Evolutionary conservation across 805 yeast species (phyloP), one percentile per base, ranked within the genome.

Genomic region (Zygoascus flipseniorum): DNA sequence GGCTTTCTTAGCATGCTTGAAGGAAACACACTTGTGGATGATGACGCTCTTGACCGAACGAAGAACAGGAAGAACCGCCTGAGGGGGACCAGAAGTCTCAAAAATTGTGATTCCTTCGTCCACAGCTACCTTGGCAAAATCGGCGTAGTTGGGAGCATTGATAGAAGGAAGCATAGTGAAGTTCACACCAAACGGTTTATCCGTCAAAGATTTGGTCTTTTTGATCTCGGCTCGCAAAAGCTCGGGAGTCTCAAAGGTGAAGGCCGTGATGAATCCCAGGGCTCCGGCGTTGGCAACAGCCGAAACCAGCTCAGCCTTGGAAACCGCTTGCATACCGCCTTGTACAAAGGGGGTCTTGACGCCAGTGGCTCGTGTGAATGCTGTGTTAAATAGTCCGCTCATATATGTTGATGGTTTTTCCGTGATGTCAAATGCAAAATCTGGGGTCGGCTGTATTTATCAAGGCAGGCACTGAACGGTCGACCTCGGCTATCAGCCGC

Each of bases 241-340:
- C 52, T 66, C 69, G n/a, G 69, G 69, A 31, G 59, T 42, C 10
- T 60, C 61, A 51, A 59, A 61, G 13, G 66, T 62, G 51, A 66
- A 59, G 1, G 69, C 70, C 31, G 68, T 63, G 32, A 62, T 47
- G 14, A 59, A 57, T 10, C 68, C 69, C 5, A 66, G 58, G 10
- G 62, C 68, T 10, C 69, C 69, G 2, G 69, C 69, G 44, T 65
- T 61, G 28, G 67, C 62, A 13, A 66, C 69, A 4, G 69, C 69
- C 32, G 66, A 55, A n/a, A 64, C 68, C 16, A 66, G 60, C 41
- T 57, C 65, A 1, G 53, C 39, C 35, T 49, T 52, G 8, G 66
- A 68, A 13, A 66, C 68, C 51, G 60, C 59, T 53, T 60, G 65
- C 60, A 65, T 58, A 43, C 68, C 69, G 14, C 69, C 69, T 51